Evolutionary conservation across 2,329 filamentous ascomycete species (phyloP).

Genomic region (Juglanconis juglandina): DNA sequence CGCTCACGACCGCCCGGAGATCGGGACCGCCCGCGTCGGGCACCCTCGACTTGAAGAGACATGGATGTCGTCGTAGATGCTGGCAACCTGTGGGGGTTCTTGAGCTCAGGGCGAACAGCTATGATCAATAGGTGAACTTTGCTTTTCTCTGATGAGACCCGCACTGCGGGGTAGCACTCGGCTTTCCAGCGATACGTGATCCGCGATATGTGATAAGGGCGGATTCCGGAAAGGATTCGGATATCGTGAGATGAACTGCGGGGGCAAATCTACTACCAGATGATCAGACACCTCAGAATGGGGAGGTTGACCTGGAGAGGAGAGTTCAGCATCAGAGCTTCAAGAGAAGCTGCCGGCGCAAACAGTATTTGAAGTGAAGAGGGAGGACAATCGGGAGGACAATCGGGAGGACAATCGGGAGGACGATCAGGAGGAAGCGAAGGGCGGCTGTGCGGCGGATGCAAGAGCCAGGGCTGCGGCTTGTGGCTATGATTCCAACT

Average conservation of each 20-base stretch:
- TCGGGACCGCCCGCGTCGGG: conserved; percentile 43
- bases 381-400: background rate
- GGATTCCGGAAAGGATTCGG: background rate
- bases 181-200: background rate
- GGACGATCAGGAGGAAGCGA: background rate
- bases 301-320: too few species aligned
- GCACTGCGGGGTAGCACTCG: conserved; percentile 14
- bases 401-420: background rate
- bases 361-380: background rate
- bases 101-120: too few species aligned
- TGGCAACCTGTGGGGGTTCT: too few species aligned
- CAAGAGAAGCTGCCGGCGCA: background rate
- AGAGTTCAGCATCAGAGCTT: too few species aligned
- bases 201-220: background rate
- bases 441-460: background rate
- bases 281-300: too few species aligned
- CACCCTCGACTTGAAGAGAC: conserved; percentile 50
- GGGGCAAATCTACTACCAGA: too few species aligned
- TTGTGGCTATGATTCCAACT: background rate
- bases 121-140: conserved; percentile 4
- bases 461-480: background rate
- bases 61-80: conserved; percentile 29
- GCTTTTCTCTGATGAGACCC: conserved; percentile 2
- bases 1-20: conserved; percentile 40
- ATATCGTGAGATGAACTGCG: too few species aligned